These are phyloP conservation scores for Hansfordia pulvinata DNA, from an alignment of 2,329 filamentous ascomycete species.

Conservation along the genomic window DNA sequence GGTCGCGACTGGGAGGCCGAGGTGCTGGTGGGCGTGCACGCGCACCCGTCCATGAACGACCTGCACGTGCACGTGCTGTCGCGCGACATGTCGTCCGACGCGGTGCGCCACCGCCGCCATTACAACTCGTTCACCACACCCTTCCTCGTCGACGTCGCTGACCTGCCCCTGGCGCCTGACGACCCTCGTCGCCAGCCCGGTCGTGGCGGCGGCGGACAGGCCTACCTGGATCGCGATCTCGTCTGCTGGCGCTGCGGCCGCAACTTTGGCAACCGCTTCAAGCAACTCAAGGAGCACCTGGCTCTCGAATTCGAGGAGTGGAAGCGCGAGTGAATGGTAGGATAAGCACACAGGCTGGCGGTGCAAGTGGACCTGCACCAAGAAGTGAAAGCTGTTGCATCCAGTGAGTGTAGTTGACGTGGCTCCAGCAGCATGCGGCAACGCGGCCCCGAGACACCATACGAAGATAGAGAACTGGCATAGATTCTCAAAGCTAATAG, in stretches of 20 bases:
- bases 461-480: too few relatives aligned
- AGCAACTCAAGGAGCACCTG: constrained; percentile 41
- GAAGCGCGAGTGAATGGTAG: constrained; percentile 48
- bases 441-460: too few relatives aligned
- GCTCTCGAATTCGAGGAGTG: constrained; percentile 61
- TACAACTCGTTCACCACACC: constrained; percentile 84
- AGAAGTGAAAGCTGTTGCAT: too few relatives aligned
- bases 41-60: constrained; percentile 82
- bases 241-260: constrained; percentile 73
- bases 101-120: constrained; percentile 69
- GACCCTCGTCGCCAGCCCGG: constrained; percentile 49
- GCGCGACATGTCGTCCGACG: constrained; percentile 60
- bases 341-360: too few relatives aligned
- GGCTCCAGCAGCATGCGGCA: too few relatives aligned
- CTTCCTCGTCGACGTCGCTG: constrained; percentile 67
- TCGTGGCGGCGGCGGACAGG: constrained; percentile 30
- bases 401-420: too few relatives aligned
- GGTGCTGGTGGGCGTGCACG: constrained; percentile 69
- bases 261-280: constrained; percentile 64
- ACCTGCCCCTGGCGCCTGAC: constrained; percentile 60
- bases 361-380: too few relatives aligned
- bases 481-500: too few relatives aligned
- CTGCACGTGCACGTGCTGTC: constrained; percentile 83
- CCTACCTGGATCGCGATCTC: constrained; percentile 55
- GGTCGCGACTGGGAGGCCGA: constrained; percentile 71